phyloP scores from a whole-genome alignment of 2,329 filamentous ascomycete genomes.

The Pseudogymnoascus sp. region DNA sequence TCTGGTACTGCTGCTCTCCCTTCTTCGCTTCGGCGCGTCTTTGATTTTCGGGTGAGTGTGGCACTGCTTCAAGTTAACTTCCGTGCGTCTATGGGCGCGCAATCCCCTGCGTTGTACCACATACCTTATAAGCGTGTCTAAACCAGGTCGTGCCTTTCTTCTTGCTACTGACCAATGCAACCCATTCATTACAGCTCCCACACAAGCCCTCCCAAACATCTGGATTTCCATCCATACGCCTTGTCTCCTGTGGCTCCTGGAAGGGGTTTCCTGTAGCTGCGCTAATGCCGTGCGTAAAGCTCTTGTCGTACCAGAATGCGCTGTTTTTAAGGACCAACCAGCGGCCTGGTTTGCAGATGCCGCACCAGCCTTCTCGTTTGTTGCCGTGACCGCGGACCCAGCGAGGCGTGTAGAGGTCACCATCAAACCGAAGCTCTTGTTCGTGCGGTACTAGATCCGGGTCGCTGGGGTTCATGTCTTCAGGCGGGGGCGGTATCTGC shows the following conservation, averaged over 20 bases:
- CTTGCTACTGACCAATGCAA: slow-evolving; percentile 74
- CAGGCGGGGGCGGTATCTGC: slow-evolving; percentile 64
- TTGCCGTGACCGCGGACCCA: slow-evolving; percentile 83
- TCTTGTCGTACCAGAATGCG: slow-evolving; percentile 90
- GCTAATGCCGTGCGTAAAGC: slow-evolving; percentile 79
- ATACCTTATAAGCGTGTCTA: slow-evolving; percentile 78
- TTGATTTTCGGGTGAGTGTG: slow-evolving; percentile 66
- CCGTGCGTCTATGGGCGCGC: neutral
- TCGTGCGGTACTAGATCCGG: slow-evolving; percentile 70
- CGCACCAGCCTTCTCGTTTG: slow-evolving; percentile 84
- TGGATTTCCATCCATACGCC: slow-evolving; percentile 71
- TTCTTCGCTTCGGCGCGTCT: slow-evolving; percentile 59
- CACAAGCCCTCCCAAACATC: slow-evolving; percentile 78
- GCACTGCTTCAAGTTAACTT: slow-evolving; percentile 41
- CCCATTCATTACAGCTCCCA: slow-evolving; percentile 72
- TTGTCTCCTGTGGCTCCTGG: slow-evolving; percentile 65
- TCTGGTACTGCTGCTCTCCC: slow-evolving; percentile 49
- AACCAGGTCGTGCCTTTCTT: slow-evolving; percentile 94
- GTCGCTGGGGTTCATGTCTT: slow-evolving; percentile 74
- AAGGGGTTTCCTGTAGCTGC: slow-evolving; percentile 73
- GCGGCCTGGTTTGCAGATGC: slow-evolving; percentile 75
- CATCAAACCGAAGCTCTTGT: slow-evolving; percentile 70
- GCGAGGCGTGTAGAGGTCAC: slow-evolving; percentile 73
- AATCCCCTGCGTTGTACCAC: slow-evolving; percentile 17
- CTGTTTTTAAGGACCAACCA: slow-evolving; percentile 88